Base-by-base conservation (phyloP, 805 yeast genomes). In the Wickerhamiella nectarea region DNA sequence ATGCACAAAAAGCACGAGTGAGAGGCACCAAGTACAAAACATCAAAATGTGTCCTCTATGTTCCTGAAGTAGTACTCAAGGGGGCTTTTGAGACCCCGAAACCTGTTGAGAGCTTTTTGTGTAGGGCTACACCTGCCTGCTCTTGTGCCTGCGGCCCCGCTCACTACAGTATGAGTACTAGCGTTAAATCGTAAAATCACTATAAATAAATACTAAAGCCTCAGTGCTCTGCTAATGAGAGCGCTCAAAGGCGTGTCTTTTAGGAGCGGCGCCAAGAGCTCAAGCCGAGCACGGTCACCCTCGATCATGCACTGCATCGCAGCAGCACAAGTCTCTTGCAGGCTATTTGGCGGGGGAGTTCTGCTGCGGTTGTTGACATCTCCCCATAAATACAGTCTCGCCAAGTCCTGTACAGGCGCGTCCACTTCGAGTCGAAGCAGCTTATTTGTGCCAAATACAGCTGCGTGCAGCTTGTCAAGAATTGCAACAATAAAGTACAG, bases 401-500 rank as follows among this genome's bases (percentile, higher is more conserved):
- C 42, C 18, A 39, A 12, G 3, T 39, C 42, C 15, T 20, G 17
- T 9, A 21, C 25, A 15, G 36, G 15, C 5, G 42, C 36, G 7
- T 39, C 42, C 3, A 31, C 34, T 22, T 39, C 42, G 15, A 34
- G 20, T 1, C 36, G 12, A 12, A 44, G 17, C 19, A 44, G 38
- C 15, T 21, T 36, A 25, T 26, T 21, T 6, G 43, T 44, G 3
- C 39, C 39, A 34, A 29, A 44, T 7, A 38, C 36, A 19, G 46
- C 42, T 15, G 46, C 28, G 33, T 44, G 43, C 29, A 44, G 21
- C 22, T 33, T 33, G 19, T 44, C 46, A n/a, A 44, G 41, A 6
- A 39, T 39, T 2, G 25, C 36, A 8, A 38, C 39, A 3, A 38
- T 25, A 24, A 24, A 29, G 22, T 34, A 35, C n/a, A 44, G 33